A percentile compares a stretch with the other conserved stretches of the same genome.
These are phyloP conservation scores for Hypoxylon lienhwacheense DNA, from an alignment of 495 filamentous ascomycete genomes.

Conservation along the genomic window DNA sequence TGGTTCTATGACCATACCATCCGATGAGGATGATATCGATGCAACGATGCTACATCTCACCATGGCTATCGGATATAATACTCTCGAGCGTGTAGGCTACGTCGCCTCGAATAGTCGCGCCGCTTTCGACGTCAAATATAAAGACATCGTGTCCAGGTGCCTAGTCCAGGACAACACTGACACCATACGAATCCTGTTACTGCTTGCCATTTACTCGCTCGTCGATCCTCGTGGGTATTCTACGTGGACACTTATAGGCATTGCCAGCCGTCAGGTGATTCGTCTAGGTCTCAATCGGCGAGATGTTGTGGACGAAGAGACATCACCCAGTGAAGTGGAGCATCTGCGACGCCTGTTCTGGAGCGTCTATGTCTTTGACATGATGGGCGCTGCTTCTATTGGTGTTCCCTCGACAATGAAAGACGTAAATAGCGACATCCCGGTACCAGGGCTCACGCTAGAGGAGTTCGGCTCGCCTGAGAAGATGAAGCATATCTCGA, in stretches of 20 bases:
- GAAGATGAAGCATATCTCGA: conserved; percentile 28
- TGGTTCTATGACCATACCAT: not conserved
- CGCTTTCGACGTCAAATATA: not conserved
- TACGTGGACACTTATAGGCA: conserved; percentile 31
- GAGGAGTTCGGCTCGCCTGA: conserved; percentile 37
- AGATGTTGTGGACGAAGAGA: conserved; percentile 4
- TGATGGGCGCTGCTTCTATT: conserved; percentile 37
- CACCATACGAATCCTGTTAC: conserved; percentile 32
- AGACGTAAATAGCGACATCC: conserved; percentile 30
- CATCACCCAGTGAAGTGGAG: conserved; percentile 22
- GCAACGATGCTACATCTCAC: not conserved
- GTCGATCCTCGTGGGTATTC: conserved; percentile 34
- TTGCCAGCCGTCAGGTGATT: conserved; percentile 30
- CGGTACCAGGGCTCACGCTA: conserved; percentile 38
- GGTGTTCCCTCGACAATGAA: conserved; percentile 32
- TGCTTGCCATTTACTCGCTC: conserved; percentile 38
- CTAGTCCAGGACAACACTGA: conserved; percentile 7
- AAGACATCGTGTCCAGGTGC: not conserved
- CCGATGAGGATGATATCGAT: not conserved
- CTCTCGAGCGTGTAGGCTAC: not conserved
- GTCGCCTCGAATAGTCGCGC: not conserved
- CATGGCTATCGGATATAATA: not conserved
- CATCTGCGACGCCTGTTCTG: conserved; percentile 36
- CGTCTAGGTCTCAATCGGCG: conserved; percentile 27
- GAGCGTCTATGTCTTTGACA: conserved; percentile 39